phyloP scores from a whole-genome alignment of 495 filamentous ascomycete species.

The Penicillium flavigenum region DNA sequence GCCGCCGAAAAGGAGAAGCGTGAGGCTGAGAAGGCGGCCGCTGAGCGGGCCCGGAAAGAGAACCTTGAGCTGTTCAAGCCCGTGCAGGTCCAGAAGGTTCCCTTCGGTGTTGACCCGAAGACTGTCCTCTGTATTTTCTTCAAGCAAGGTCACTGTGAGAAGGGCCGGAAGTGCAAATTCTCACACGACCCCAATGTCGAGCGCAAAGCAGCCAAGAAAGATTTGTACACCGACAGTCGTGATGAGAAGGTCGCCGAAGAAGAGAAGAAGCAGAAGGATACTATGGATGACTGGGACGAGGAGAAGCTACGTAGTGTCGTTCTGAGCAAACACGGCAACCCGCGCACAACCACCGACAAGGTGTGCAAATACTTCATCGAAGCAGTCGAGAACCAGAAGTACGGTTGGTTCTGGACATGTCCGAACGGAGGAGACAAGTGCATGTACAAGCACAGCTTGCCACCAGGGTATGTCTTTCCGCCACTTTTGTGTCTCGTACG shows the following conservation, averaged over 20 bases:
- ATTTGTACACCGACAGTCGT: slow-evolving; percentile 84
- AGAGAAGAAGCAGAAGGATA: slow-evolving; percentile 84
- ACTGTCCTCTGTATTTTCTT: slow-evolving; percentile 94
- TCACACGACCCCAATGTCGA: slow-evolving; percentile 87
- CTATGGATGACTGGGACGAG: slow-evolving; percentile 95
- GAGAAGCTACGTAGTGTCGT: slow-evolving; percentile 91
- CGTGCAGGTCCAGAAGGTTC: slow-evolving; percentile 91
- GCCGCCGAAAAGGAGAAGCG: slow-evolving; percentile 83
- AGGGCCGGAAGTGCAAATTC: slow-evolving; percentile 97
- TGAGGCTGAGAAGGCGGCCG: slow-evolving; percentile 85
- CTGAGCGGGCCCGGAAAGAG: slow-evolving; percentile 75
- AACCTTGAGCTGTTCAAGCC: slow-evolving; percentile 88
- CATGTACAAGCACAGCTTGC: slow-evolving; percentile 96
- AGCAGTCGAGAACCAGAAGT: slow-evolving; percentile 96
- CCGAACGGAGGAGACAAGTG: slow-evolving; percentile 96
- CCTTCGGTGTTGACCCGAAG: slow-evolving; percentile 97
- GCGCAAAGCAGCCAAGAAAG: slow-evolving; percentile 87
- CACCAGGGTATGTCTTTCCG: slow-evolving; percentile 69
- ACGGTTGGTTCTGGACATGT: slow-evolving; percentile 99
- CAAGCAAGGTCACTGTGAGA: slow-evolving; percentile 97
- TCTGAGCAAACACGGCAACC: slow-evolving; percentile 94
- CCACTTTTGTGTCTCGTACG: neutral
- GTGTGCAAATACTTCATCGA: slow-evolving; percentile 99
- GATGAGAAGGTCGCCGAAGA: slow-evolving; percentile 65
- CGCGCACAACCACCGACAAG: slow-evolving; percentile 92